These are phyloP conservation scores for Termitomyces sp. DNA, from an alignment of 768 basidiomycete genomes.

Conservation along the genomic window DNA sequence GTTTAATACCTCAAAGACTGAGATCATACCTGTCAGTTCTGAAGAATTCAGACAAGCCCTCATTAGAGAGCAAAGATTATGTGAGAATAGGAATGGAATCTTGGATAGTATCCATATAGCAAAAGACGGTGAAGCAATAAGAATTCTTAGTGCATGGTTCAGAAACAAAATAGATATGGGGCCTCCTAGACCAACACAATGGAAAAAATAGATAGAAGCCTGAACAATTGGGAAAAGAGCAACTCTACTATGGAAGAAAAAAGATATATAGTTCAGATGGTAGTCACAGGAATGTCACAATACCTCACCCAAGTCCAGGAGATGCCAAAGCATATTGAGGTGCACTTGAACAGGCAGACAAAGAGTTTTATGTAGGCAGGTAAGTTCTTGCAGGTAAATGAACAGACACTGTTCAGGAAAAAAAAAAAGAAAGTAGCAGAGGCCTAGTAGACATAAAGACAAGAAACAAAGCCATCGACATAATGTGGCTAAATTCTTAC, in stretches of 20 bases:
- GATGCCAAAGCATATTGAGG: slow-evolving; percentile 28
- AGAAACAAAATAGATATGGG: slow-evolving; percentile 20
- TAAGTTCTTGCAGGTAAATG: too few species aligned
- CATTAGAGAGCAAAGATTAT: too few species aligned
- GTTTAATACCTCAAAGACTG: slow-evolving; percentile 37
- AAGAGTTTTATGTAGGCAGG: too few species aligned
- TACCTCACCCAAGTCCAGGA: slow-evolving; percentile 29
- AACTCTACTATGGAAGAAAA: slow-evolving; percentile 24
- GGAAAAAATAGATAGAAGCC: slow-evolving; percentile 18
- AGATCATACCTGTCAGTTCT: slow-evolving; percentile 27
- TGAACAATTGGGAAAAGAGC: slow-evolving; percentile 17
- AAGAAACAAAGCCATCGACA: too few species aligned
- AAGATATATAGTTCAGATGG: slow-evolving; percentile 16
- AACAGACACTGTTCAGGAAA: too few species aligned
- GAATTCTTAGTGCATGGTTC: slow-evolving; percentile 25
- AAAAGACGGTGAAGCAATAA: slow-evolving; percentile 18
- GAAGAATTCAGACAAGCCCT: too few species aligned
- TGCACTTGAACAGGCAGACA: too few species aligned
- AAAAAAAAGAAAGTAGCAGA: too few species aligned
- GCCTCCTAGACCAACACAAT: slow-evolving; percentile 19
- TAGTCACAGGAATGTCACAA: slow-evolving; percentile 24
- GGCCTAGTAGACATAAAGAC: too few species aligned
- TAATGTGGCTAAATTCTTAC: too few species aligned
- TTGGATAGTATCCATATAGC: slow-evolving; percentile 26
- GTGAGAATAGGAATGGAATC: too few species aligned